These are phyloP conservation scores for Prunus campanulata DNA, from an alignment of 306 rosid genomes.

Conservation along the genomic window DNA sequence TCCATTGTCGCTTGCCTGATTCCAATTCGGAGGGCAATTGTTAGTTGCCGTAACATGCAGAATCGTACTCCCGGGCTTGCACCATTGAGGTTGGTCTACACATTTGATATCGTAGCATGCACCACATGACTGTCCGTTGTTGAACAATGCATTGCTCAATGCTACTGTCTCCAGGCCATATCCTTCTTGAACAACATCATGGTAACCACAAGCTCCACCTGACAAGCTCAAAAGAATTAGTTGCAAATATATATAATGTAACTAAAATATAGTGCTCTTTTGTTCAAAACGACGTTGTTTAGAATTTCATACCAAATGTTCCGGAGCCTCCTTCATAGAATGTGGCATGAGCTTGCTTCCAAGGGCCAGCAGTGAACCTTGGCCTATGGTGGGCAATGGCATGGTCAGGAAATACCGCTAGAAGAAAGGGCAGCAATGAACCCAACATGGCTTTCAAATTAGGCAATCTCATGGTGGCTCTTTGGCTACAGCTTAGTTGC, in stretches of 20 bases:
- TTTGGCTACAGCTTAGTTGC: not conserved
- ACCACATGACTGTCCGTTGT: slow-evolving; percentile 57
- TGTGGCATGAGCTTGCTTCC: slow-evolving; percentile 65
- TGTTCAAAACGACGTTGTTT: not conserved
- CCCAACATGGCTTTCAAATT: slow-evolving; percentile 17
- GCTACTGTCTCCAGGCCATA: slow-evolving; percentile 71
- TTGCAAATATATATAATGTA: too few species aligned
- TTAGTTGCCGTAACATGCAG: slow-evolving; percentile 64
- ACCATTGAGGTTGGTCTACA: slow-evolving; percentile 37
- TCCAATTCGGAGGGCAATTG: slow-evolving; percentile 58
- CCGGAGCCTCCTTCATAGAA: slow-evolving; percentile 64
- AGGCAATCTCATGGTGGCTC: not conserved
- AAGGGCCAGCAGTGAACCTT: slow-evolving; percentile 36
- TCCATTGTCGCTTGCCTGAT: slow-evolving; percentile 42
- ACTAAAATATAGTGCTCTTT: too few species aligned
- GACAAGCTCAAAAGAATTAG: not conserved
- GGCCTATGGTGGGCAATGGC: slow-evolving; percentile 5
- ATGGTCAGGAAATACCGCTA: not conserved
- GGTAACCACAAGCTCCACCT: slow-evolving; percentile 90
- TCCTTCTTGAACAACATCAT: slow-evolving; percentile 66
- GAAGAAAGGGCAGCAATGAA: slow-evolving; percentile 23
- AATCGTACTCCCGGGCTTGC: slow-evolving; percentile 46
- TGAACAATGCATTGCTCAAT: slow-evolving; percentile 60
- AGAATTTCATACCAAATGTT: slow-evolving; percentile 37
- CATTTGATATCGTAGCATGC: slow-evolving; percentile 73